phyloP scores from a whole-genome alignment of 106 monocot genomes.

The Dendrobium catenatum region DNA sequence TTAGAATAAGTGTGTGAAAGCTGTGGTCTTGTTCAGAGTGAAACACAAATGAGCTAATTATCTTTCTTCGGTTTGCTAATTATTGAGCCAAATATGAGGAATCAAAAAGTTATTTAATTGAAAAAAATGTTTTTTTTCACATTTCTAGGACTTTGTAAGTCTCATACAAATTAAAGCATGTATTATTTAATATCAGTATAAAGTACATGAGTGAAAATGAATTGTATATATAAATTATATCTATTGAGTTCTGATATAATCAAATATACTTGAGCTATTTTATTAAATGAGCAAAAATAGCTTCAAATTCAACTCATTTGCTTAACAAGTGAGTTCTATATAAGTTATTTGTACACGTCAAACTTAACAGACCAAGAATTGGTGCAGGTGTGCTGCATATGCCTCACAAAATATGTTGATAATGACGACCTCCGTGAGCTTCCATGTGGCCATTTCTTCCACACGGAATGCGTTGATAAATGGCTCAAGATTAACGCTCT shows the following conservation, averaged over 20 bases:
- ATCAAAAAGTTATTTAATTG: neutral
- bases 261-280: neutral
- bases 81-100: neutral
- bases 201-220: neutral
- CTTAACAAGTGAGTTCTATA: neutral
- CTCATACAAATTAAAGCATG: neutral
- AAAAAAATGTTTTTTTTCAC: neutral
- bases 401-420: slow-evolving; percentile 18
- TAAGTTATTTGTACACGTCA: neutral
- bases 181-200: neutral
- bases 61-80: neutral
- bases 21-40: neutral
- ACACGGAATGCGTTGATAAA: slow-evolving; percentile 27
- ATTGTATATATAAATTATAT: neutral
- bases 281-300: neutral
- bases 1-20: neutral
- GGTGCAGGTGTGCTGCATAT: slow-evolving; percentile 28
- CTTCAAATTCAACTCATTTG: neutral
- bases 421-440: slow-evolving; percentile 21
- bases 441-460: slow-evolving; percentile 28
- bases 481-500: slow-evolving; percentile 24
- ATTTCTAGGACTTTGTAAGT: neutral
- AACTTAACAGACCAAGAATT: neutral
- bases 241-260: neutral
- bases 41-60: neutral